Evolutionary conservation across 116 monocot species (phyloP).

Genomic region (Posidonia oceanica): DNA sequence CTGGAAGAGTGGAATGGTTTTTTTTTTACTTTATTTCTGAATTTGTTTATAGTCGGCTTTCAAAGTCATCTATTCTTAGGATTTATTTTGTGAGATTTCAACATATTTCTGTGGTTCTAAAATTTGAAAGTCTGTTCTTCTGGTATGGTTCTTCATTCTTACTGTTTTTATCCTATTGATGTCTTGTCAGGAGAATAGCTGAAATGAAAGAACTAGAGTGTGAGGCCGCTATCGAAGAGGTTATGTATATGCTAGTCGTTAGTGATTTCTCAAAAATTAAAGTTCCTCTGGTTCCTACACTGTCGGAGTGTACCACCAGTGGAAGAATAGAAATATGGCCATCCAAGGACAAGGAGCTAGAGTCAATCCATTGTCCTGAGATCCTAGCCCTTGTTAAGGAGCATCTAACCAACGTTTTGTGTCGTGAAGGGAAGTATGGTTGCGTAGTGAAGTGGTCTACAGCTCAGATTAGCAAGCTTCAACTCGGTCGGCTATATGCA

Average conservation of each 20-base stretch:
- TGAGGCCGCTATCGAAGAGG: conserved; percentile 39
- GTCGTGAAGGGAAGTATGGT: conserved; percentile 16
- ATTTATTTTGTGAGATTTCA: too few relatives aligned
- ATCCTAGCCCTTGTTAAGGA: conserved; percentile 40
- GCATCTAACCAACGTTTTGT: conserved; percentile 35
- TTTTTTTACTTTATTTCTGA: too few relatives aligned
- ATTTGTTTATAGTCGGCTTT: too few relatives aligned
- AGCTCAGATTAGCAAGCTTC: conserved; percentile 32
- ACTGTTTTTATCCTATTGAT: background rate
- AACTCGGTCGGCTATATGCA: conserved; percentile 43
- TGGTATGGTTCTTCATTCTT: too few relatives aligned
- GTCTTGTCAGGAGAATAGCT: conserved; percentile 37
- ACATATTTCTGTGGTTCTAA: too few relatives aligned
- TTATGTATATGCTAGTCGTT: conserved; percentile 58
- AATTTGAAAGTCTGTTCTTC: too few relatives aligned
- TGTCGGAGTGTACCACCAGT: conserved; percentile 19
- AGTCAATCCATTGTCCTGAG: conserved; percentile 39
- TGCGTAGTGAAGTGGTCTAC: conserved; percentile 11
- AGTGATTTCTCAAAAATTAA: conserved; percentile 43
- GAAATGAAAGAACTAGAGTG: conserved; percentile 44
- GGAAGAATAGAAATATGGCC: conserved; percentile 36
- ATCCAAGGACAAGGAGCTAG: conserved; percentile 37
- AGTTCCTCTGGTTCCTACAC: conserved; percentile 44
- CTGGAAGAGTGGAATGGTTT: too few relatives aligned
- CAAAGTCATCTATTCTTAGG: too few relatives aligned